These are phyloP conservation scores for Penicillium sp. DNA, from an alignment of 2,329 filamentous ascomycete genomes.

Conservation along the genomic window DNA sequence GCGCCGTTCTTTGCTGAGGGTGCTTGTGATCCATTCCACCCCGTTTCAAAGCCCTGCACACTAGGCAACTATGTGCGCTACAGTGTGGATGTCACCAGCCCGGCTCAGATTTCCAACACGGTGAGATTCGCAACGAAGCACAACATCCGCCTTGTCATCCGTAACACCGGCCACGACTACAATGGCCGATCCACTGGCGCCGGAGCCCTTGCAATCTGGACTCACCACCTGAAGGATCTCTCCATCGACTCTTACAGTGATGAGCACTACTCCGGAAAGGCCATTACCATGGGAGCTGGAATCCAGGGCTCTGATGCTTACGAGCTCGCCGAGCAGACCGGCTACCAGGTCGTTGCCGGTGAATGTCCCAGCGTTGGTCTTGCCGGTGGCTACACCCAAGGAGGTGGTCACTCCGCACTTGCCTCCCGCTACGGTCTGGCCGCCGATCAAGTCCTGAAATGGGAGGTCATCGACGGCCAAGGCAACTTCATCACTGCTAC, in stretches of 20 bases:
- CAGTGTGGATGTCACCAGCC: constrained; percentile 34
- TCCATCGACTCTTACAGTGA: constrained; percentile 34
- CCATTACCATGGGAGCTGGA: constrained; percentile 56
- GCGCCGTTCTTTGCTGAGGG: constrained; percentile 38
- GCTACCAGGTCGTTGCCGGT: constrained; percentile 55
- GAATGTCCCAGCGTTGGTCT: constrained; percentile 55
- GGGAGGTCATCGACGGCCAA: constrained; percentile 53
- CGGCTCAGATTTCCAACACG: constrained; percentile 23
- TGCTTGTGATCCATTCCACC: constrained; percentile 45
- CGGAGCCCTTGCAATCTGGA: constrained; percentile 43
- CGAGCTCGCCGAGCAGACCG: constrained; percentile 42
- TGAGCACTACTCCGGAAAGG: constrained; percentile 48
- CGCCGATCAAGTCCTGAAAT: constrained; percentile 59
- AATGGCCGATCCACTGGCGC: constrained; percentile 60
- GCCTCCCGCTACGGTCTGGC: constrained; percentile 56
- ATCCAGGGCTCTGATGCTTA: constrained; percentile 53
- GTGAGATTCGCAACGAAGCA: constrained; percentile 45
- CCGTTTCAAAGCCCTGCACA: constrained; percentile 27
- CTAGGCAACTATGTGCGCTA: constrained; percentile 33
- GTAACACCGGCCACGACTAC: constrained; percentile 43
- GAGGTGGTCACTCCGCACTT: constrained; percentile 58
- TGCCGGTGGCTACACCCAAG: constrained; percentile 59
- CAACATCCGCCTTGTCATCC: constrained; percentile 51
- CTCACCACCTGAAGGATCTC: constrained; percentile 32
- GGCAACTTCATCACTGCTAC: constrained; percentile 18